Percentiles rank a stretch among this genome's conserved stretches.
These are phyloP conservation scores for Solanum piurae DNA, from an alignment of 257 asterid genomes.

Conservation along the genomic window DNA sequence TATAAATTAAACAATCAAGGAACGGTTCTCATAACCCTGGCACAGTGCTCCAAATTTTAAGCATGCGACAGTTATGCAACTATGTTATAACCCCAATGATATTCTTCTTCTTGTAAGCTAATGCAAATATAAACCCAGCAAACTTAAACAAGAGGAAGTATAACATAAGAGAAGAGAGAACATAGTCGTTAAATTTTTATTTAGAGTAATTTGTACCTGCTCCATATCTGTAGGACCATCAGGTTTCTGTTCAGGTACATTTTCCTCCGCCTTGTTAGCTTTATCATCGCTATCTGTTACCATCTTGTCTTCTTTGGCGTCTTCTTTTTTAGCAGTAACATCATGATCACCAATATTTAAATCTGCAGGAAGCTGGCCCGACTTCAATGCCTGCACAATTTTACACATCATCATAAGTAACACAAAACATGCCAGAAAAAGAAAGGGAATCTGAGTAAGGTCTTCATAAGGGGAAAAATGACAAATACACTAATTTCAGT, in stretches of 20 bases:
- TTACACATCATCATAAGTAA: neutral
- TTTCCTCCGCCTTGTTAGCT: conserved; percentile 24
- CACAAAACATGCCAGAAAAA: neutral
- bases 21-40: neutral
- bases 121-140: neutral
- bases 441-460: neutral
- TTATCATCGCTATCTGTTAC: conserved; percentile 36
- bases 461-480: neutral
- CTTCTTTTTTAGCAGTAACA: conserved; percentile 27
- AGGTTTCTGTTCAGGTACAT: conserved; percentile 35
- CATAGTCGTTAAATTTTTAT: neutral
- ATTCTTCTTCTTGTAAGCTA: neutral
- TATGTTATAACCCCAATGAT: neutral
- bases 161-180: neutral
- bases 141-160: neutral
- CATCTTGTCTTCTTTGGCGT: conserved; percentile 45
- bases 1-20: neutral
- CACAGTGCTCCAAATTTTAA: neutral
- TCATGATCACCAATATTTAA: conserved; percentile 35
- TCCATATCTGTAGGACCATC: conserved; percentile 73
- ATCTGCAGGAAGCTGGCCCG: conserved; percentile 97
- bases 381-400: conserved; percentile 64
- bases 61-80: neutral
- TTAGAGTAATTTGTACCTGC: conserved; percentile 35
- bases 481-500: neutral